Evolutionary conservation across 805 yeast genomes (phyloP), one percentile per base, ranked within the genome.

Genomic region (Blastobotrys mokoenaii): DNA sequence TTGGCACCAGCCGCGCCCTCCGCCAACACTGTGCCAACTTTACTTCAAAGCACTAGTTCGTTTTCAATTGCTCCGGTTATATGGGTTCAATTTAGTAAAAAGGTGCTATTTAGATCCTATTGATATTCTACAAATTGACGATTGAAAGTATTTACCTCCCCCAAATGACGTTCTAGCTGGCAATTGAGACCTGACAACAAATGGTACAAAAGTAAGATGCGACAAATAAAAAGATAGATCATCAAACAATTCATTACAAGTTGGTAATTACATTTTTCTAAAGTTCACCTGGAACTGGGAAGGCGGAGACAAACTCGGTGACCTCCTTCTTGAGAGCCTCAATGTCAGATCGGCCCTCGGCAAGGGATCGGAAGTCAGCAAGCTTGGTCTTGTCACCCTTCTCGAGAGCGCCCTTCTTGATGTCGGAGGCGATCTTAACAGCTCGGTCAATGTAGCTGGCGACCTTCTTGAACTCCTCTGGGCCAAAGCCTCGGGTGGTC

Each of bases 401-500:
- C 43, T 82, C 83, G 54, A 80, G 70, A 51, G 71, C 58, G 67
- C 83, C 85, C 72, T 81, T 80, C 60, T 77, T 72, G 36, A 78
- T 75, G 57, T 84, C 70, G 63, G 65, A 64, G 38, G 95, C 77
- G 55, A 85, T 71, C 44, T 76, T 73, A 48, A 85, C 88, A 32
- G 96, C 95, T 54, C 70, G 67, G 62, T 84, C 84, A 59, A 90
- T 84, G 71, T 76, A 87, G 44, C 72, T 76, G 37, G 89, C 90
- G 46, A 90, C 93, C 62, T 76, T 74, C 51, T 72, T 79, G 62
- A 90, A 90, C 59, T 90, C 97, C 46, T 69, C 74, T 50, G 73
- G 76, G 44, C 77, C 77, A 61, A 90, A 82, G 40, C 96, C 97
- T 72, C 98, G 82, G 44, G 97, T 87, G 46, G 97, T 83, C 97